Evolutionary conservation across 306 rosid genomes (phyloP).

Genomic region (Quercus berberidifolia): DNA sequence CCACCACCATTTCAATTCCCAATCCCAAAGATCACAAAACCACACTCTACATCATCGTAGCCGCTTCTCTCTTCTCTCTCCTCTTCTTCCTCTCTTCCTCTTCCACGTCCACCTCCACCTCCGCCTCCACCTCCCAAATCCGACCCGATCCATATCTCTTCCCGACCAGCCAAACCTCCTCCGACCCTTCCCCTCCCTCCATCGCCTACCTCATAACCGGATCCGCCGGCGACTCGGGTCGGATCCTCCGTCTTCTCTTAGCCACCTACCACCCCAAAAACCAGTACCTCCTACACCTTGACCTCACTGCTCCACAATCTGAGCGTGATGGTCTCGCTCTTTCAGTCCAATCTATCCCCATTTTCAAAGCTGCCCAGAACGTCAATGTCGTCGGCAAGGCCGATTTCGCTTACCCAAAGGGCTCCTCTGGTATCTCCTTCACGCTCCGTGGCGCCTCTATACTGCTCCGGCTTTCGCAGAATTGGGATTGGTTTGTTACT

Average conservation of each 20-base stretch:
- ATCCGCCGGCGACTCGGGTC: slow-evolving; percentile 50
- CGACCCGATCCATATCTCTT: slow-evolving; percentile 66
- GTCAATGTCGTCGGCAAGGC: slow-evolving; percentile 81
- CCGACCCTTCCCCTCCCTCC: slow-evolving; percentile 64
- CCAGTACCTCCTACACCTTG: slow-evolving; percentile 80
- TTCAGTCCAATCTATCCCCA: slow-evolving; percentile 45
- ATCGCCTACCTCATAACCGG: slow-evolving; percentile 75
- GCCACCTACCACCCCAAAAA: slow-evolving; percentile 75
- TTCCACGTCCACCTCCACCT: slow-evolving; percentile 15
- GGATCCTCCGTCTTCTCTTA: slow-evolving; percentile 54
- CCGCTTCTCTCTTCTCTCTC: slow-evolving; percentile 49
- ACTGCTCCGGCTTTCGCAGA: slow-evolving; percentile 55
- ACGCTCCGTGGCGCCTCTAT: slow-evolving; percentile 83
- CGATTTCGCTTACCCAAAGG: slow-evolving; percentile 60
- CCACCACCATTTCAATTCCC: slow-evolving; percentile 2
- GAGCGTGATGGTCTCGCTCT: slow-evolving; percentile 71
- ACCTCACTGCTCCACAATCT: slow-evolving; percentile 54
- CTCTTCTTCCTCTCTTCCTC: slow-evolving; percentile 33
- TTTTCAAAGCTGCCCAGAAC: slow-evolving; percentile 80
- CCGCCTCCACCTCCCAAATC: slow-evolving; percentile 15
- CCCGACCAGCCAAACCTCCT: slow-evolving; percentile 48
- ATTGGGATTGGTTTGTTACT: slow-evolving; percentile 88
- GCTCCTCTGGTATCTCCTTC: slow-evolving; percentile 64
- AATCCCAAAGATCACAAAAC: slow-evolving; percentile 55
- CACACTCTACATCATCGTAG: slow-evolving; percentile 44